phyloP scores from a whole-genome alignment of 306 rosid genomes.

The Biancaea sappan region DNA sequence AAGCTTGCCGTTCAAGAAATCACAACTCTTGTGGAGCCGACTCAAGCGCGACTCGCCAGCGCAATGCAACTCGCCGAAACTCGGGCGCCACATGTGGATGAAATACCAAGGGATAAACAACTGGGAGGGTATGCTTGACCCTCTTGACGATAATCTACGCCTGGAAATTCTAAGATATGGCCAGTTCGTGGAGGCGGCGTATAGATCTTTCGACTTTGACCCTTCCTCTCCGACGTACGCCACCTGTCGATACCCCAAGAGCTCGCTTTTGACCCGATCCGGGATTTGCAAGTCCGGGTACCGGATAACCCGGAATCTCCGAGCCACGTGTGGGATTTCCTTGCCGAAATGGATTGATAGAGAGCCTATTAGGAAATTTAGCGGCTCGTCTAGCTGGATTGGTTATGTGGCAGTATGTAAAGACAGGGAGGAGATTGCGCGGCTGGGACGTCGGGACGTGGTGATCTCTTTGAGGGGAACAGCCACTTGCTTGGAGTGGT shows the following conservation, averaged over 20 bases:
- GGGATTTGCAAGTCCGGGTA: slow-evolving; percentile 28
- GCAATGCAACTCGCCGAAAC: slow-evolving; percentile 33
- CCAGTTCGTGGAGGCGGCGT: slow-evolving; percentile 70
- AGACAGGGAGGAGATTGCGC: slow-evolving; percentile 51
- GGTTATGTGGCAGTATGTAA: slow-evolving; percentile 77
- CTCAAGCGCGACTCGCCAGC: background rate
- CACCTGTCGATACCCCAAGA: slow-evolving; percentile 17
- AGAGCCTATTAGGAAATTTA: slow-evolving; percentile 32
- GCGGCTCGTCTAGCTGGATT: slow-evolving; percentile 68
- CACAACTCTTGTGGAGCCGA: slow-evolving; percentile 32
- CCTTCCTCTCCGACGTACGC: slow-evolving; percentile 34
- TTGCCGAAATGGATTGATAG: slow-evolving; percentile 30
- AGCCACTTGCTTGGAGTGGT: slow-evolving; percentile 75
- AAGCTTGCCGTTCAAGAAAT: slow-evolving; percentile 39
- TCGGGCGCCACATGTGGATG: slow-evolving; percentile 61
- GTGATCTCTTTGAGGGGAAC: slow-evolving; percentile 77
- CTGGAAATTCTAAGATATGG: slow-evolving; percentile 75
- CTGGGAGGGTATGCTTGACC: slow-evolving; percentile 82
- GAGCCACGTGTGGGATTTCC: slow-evolving; percentile 36
- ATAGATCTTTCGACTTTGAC: slow-evolving; percentile 52
- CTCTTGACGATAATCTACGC: slow-evolving; percentile 78
- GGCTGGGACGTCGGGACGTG: slow-evolving; percentile 75
- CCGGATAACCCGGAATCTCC: slow-evolving; percentile 29
- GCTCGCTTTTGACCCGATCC: background rate
- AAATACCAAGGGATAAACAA: slow-evolving; percentile 67